Evolutionary conservation across 2,329 filamentous ascomycete genomes (phyloP).

Genomic region (Calonectria fujianensis): DNA sequence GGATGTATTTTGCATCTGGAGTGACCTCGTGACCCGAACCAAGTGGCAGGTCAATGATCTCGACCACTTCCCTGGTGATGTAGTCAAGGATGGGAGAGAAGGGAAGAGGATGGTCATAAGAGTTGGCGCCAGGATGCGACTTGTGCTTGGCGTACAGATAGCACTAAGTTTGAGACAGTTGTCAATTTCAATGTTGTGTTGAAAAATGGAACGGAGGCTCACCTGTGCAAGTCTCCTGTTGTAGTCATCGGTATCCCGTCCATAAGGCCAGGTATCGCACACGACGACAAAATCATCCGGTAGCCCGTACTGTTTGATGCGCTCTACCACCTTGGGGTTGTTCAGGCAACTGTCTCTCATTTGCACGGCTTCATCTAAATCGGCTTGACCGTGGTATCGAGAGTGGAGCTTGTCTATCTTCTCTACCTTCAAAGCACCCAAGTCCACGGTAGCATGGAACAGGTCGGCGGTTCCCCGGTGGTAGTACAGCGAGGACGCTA

Average conservation of each 20-base stretch:
- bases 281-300: conserved; percentile 32
- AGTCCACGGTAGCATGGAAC: conserved; percentile 16
- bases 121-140: conserved; percentile 40
- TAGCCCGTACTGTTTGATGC: conserved; percentile 33
- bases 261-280: conserved; percentile 41
- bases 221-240: conserved; percentile 36
- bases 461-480: conserved; percentile 29
- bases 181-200: neutral
- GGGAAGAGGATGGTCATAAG: conserved; percentile 47
- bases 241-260: conserved; percentile 27
- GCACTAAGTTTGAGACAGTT: conserved; percentile 15
- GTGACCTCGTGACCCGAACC: conserved; percentile 37
- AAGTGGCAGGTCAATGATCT: conserved; percentile 42
- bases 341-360: conserved; percentile 37
- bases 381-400: conserved; percentile 35
- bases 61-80: conserved; percentile 41
- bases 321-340: conserved; percentile 35
- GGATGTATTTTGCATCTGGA: conserved; percentile 29
- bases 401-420: conserved; percentile 34
- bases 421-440: conserved; percentile 7
- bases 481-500: conserved; percentile 31
- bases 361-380: conserved; percentile 38
- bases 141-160: conserved; percentile 37
- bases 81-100: conserved; percentile 47
- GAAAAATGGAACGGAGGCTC: neutral